Evolutionary conservation across 768 basidiomycete genomes (phyloP).

Genomic region (Leccinum uliginosum): DNA sequence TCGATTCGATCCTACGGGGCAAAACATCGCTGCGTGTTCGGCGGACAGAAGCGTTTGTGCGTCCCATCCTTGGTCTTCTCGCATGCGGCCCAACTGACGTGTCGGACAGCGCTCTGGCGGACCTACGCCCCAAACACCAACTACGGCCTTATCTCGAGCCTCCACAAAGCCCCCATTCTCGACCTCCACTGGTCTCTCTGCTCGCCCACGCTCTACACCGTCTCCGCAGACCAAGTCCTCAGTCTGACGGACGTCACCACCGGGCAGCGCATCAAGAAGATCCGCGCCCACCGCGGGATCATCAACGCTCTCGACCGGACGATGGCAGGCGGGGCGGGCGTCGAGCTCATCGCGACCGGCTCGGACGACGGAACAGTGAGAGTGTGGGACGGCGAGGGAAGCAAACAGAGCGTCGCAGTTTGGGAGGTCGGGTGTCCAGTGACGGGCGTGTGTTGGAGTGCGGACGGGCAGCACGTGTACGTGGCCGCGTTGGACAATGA

Average conservation of each 20-base stretch:
- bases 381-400: conserved; percentile 84
- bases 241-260: conserved; percentile 74
- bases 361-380: conserved; percentile 91
- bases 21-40: conserved; percentile 90
- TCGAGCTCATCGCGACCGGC: conserved; percentile 82
- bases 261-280: conserved; percentile 74
- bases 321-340: conserved; percentile 76
- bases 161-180: conserved; percentile 87
- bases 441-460: conserved; percentile 89
- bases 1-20: conserved; percentile 91
- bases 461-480: conserved; percentile 85
- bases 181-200: conserved; percentile 88
- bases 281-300: conserved; percentile 87
- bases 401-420: conserved; percentile 70
- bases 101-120: conserved; percentile 70
- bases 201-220: conserved; percentile 71
- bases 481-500: conserved; percentile 95
- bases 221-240: conserved; percentile 87
- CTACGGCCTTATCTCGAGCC: conserved; percentile 78
- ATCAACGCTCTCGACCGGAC: conserved; percentile 88
- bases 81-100: neutral
- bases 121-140: conserved; percentile 92
- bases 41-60: conserved; percentile 86
- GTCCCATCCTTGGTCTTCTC: conserved; percentile 30
- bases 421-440: conserved; percentile 88